phyloP scores from a whole-genome alignment of 257 asterid species.

The Solanum gracilifrons region DNA sequence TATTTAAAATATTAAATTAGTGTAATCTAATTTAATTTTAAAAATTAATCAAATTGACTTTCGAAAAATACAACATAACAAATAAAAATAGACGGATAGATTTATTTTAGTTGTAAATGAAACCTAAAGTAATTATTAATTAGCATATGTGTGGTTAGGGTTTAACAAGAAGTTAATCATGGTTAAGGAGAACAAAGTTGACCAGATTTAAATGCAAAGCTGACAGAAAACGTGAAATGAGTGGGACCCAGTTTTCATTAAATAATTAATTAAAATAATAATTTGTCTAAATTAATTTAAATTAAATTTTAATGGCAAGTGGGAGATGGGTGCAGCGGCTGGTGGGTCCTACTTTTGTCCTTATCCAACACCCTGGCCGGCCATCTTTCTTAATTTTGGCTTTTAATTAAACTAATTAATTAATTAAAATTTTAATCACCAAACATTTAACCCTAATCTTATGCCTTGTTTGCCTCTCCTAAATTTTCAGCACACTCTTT shows the following conservation, averaged over 20 bases:
- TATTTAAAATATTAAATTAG: too few species aligned
- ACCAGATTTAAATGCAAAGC: background rate
- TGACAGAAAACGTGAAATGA: background rate
- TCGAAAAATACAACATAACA: rapidly evolving
- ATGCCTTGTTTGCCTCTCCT: background rate
- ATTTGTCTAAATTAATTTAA: background rate
- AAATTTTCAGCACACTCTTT: background rate
- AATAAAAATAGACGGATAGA: too few species aligned
- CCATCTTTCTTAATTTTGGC: background rate
- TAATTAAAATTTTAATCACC: background rate
- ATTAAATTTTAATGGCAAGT: constrained; percentile 1
- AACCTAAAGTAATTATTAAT: background rate
- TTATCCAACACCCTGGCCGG: constrained; percentile 16
- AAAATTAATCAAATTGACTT: too few species aligned
- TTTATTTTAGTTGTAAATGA: background rate
- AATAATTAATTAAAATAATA: background rate
- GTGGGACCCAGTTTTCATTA: background rate
- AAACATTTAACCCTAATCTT: background rate
- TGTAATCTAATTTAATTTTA: too few species aligned
- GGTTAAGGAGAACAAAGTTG: constrained; percentile 10
- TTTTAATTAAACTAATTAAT: background rate
- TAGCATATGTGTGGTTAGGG: background rate
- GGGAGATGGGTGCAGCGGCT: constrained; percentile 16
- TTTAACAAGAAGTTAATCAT: constrained; percentile 1
- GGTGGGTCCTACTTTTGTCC: constrained; percentile 19